Evolutionary conservation across 768 basidiomycete species (phyloP).

Genomic region (Kwoniella dendrophila): DNA sequence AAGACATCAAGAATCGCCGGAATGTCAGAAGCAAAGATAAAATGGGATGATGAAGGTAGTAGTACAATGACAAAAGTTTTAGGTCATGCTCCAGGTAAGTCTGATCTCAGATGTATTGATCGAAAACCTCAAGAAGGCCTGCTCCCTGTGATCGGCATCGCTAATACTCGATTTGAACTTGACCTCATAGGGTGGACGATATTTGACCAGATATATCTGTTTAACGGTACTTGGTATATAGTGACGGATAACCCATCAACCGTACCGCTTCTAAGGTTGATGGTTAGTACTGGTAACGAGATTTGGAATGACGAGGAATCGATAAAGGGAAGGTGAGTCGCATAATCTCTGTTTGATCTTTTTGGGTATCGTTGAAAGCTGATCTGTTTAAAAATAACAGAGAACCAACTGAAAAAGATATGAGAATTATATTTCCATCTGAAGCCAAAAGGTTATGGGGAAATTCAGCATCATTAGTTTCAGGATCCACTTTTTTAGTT

Average conservation of each 20-base stretch:
- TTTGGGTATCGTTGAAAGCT: background rate
- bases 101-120: background rate
- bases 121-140: background rate
- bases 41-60: constrained; percentile 45
- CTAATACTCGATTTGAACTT: background rate
- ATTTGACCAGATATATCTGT: constrained; percentile 77
- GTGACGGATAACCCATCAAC: constrained; percentile 71
- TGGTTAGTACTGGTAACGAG: constrained; percentile 70
- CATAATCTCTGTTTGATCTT: background rate
- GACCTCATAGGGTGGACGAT: constrained; percentile 76
- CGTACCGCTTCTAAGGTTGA: constrained; percentile 68
- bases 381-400: constrained; percentile 49
- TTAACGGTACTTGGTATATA: constrained; percentile 79
- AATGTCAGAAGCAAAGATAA: constrained; percentile 49
- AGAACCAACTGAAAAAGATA: constrained; percentile 74
- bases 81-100: constrained; percentile 73
- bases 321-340: constrained; percentile 57
- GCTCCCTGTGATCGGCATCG: background rate
- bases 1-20: constrained; percentile 33
- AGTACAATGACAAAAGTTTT: constrained; percentile 64
- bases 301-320: constrained; percentile 66
- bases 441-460: constrained; percentile 74
- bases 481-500: constrained; percentile 76
- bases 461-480: constrained; percentile 69
- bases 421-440: constrained; percentile 71